Base-by-base conservation (phyloP, 371 early-diverging fungal species). In the Lichtheimia ornata region DNA sequence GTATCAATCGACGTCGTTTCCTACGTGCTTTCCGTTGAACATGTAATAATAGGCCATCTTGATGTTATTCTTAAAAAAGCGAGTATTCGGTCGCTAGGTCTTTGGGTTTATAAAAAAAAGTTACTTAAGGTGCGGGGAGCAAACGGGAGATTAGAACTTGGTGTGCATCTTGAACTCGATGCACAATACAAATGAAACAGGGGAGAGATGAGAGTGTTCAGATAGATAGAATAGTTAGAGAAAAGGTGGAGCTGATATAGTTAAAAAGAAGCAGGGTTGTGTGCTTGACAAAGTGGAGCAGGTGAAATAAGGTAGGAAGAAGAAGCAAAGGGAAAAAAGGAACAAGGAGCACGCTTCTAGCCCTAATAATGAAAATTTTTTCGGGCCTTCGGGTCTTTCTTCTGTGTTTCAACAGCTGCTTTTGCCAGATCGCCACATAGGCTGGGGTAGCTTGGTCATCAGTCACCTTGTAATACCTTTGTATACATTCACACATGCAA, bases 1-100 rank as follows among this genome's bases (percentile, higher is more conserved):
- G 61, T 54, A 64, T 68, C 69, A 68, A 68, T 68, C 69, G 61
- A 68, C 69, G 61, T 68, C 69, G 69, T 63, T 68, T 68, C 69
- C 69, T 61, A 68, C 69, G 69, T 68, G 69, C 58, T 68, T 68
- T 60, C 69, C 69, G 61, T 68, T 68, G 58, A 59, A 68, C 69
- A 68, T 68, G 64, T 68, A 68, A 64, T 64, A 68, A 58, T 68
- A 68, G 62, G 69, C 69, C 69, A 68, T 68, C 52, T 59, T 58
- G 22, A 35, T 35, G 35, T 51, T 59, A 50, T 58, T 50, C 55
- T 56, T 51, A 25, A 58, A 44, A 50, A 58, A 60, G 45, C 44
- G 17, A 5, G 24, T 28, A 24, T 60, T 47, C 42, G 60, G 35
- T 35, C 56, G 44, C 24, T 24, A 43, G 27, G 40, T 50, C 27